Evolutionary conservation across 495 filamentous ascomycete genomes (phyloP).

Genomic region (Podospora pseudoanserina): DNA sequence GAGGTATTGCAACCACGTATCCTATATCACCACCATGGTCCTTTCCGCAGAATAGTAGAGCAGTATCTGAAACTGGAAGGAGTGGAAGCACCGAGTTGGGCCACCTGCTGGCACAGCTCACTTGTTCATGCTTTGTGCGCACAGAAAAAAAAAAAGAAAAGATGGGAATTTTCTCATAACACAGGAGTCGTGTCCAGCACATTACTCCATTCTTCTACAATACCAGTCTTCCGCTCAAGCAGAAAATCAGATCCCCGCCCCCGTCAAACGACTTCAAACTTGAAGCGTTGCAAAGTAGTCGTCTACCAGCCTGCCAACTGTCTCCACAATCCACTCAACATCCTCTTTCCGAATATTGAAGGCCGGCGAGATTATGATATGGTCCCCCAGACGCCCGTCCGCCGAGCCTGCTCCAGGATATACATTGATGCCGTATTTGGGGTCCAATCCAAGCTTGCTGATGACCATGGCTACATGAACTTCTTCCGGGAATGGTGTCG

Average conservation of each 20-base stretch:
- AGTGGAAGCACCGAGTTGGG: background rate
- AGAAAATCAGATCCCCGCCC: background rate
- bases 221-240: background rate
- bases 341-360: constrained; percentile 64
- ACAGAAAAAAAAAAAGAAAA: background rate
- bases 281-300: constrained; percentile 28
- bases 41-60: background rate
- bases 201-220: background rate
- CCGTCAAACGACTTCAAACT: background rate
- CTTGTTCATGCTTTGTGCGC: background rate
- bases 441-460: constrained; percentile 49
- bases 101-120: background rate
- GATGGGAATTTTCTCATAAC: background rate
- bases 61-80: background rate
- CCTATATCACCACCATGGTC: background rate
- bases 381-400: constrained; percentile 67
- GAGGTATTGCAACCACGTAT: background rate
- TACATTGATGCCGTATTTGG: constrained; percentile 58
- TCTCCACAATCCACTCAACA: constrained; percentile 52
- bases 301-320: constrained; percentile 40
- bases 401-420: constrained; percentile 68
- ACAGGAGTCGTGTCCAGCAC: background rate
- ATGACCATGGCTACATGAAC: constrained; percentile 46
- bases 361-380: constrained; percentile 70
- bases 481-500: constrained; percentile 45